phyloP scores from a whole-genome alignment of 2,329 filamentous ascomycete species.

The Trichoderma koningii region DNA sequence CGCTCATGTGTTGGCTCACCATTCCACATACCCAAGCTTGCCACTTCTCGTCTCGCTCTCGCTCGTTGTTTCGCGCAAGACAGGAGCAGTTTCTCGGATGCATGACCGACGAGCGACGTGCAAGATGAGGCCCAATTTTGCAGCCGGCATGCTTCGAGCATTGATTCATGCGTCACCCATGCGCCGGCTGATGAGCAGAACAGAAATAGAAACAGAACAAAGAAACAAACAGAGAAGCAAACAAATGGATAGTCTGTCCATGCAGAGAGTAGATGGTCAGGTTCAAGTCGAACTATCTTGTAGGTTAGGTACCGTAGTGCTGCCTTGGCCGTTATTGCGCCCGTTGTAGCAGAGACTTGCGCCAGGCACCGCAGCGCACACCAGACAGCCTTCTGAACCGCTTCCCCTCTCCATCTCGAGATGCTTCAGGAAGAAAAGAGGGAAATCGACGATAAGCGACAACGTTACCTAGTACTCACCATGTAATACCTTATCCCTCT shows the following conservation, averaged over 20 bases:
- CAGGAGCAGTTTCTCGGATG: neutral
- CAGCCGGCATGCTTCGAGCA: neutral
- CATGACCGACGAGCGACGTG: slow-evolving; percentile 11
- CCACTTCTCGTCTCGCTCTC: neutral
- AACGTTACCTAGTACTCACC: neutral
- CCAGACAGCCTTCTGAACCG: neutral
- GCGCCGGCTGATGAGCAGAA: neutral
- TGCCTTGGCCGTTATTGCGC: neutral
- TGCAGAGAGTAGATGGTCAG: neutral
- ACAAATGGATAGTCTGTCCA: neutral
- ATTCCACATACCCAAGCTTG: no score
- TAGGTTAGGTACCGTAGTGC: neutral
- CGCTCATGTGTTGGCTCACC: neutral
- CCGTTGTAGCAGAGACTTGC: slow-evolving; percentile 10
- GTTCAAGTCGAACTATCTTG: no score
- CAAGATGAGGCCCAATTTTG: slow-evolving; percentile 4
- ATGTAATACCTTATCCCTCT: neutral
- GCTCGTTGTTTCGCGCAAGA: neutral
- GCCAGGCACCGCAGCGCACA: neutral
- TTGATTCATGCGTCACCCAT: slow-evolving; percentile 3
- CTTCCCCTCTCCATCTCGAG: neutral
- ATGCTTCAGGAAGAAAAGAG: neutral
- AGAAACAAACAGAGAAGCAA: neutral
- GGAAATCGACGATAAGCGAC: neutral
- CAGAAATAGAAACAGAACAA: neutral